Evolutionary conservation across 805 yeast genomes (phyloP).

Genomic region (Candida caryicola): DNA sequence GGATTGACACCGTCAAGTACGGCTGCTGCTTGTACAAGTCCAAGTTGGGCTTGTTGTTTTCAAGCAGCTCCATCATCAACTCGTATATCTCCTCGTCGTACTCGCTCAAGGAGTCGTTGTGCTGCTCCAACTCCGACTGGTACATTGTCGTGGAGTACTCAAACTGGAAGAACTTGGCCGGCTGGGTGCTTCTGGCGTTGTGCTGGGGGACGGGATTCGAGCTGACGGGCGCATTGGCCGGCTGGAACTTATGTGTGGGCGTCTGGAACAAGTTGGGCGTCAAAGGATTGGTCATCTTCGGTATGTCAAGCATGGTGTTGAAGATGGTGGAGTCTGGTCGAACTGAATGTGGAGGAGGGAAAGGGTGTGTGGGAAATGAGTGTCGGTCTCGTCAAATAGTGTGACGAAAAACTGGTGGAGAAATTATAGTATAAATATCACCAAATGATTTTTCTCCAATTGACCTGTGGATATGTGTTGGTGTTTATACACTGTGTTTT

Average conservation of each 20-base stretch:
- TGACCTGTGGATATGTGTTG: not conserved
- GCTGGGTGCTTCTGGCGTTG: not conserved
- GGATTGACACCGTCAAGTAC: constrained; percentile 68
- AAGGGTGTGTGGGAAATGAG: constrained; percentile 1
- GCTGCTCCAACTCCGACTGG: constrained; percentile 47
- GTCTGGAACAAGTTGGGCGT: constrained; percentile 6
- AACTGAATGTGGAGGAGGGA: not conserved
- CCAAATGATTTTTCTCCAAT: not conserved
- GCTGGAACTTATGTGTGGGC: constrained; percentile 4
- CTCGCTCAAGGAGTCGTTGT: constrained; percentile 45
- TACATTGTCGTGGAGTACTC: constrained; percentile 52
- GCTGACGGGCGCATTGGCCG: not conserved
- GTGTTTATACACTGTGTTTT: not conserved
- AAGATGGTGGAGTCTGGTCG: not conserved
- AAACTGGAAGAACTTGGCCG: constrained; percentile 33
- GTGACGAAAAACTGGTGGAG: not conserved
- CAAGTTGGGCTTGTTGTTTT: constrained; percentile 45
- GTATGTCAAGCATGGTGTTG: constrained; percentile 4
- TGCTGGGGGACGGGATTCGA: constrained; percentile 1
- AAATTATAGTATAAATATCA: not conserved
- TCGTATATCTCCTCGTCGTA: constrained; percentile 51
- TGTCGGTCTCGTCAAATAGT: too few relatives aligned
- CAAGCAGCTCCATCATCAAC: constrained; percentile 30
- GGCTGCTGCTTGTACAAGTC: constrained; percentile 81
- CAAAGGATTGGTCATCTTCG: constrained; percentile 7